Percentiles rank a stretch among this genome's conserved stretches.
Evolutionary conservation across 2,329 filamentous ascomycete genomes (phyloP).

Genomic region (Diatrype stigma): DNA sequence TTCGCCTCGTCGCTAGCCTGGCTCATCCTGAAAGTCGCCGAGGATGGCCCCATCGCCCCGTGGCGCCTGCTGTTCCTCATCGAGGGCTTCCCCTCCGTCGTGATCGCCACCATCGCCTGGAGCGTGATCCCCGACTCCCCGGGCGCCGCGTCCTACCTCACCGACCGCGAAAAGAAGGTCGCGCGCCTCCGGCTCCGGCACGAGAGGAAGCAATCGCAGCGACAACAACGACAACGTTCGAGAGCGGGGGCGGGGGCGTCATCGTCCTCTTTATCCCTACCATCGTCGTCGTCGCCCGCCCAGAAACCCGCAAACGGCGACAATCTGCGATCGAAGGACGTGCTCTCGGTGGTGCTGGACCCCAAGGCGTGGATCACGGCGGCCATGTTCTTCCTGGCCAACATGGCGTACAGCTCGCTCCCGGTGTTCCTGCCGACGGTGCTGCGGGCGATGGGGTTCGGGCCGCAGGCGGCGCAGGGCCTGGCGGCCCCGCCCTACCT

Average conservation of each 20-base stretch:
- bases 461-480: constrained; percentile 64
- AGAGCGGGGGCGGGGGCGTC: no score
- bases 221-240: constrained; percentile 6
- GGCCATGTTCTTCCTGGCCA: constrained; percentile 80
- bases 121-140: constrained; percentile 73
- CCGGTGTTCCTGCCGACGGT: constrained; percentile 86
- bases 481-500: constrained; percentile 81
- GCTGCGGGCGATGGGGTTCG: constrained; percentile 71
- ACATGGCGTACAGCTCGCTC: constrained; percentile 83
- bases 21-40: constrained; percentile 67
- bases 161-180: constrained; percentile 60
- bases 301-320: no score
- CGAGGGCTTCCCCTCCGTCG: constrained; percentile 78
- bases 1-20: constrained; percentile 79
- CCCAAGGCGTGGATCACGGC: constrained; percentile 72
- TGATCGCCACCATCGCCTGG: constrained; percentile 73
- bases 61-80: constrained; percentile 84
- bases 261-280: no score
- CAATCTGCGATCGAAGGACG: constrained; percentile 50
- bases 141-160: constrained; percentile 59
- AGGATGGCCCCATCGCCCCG: constrained; percentile 64
- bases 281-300: no score
- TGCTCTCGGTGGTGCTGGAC: constrained; percentile 57
- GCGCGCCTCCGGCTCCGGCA: constrained; percentile 63
- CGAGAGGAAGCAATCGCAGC: constrained; percentile 30